Evolutionary conservation across 1,284 basidiomycete species (phyloP).

Genomic region (Marasmius oreades): DNA sequence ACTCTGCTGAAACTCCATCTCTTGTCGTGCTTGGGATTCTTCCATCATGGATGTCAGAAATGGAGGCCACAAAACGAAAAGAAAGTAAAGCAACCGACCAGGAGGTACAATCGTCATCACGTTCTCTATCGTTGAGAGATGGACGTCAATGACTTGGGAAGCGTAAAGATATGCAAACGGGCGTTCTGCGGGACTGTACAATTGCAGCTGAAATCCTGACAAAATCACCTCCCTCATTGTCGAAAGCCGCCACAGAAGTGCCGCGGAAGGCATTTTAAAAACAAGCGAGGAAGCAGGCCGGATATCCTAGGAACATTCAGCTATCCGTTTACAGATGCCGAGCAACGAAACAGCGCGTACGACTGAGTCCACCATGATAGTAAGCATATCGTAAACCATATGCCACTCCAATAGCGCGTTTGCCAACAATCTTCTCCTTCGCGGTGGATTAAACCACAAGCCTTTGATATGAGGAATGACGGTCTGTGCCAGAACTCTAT

Average conservation of each 20-base stretch:
- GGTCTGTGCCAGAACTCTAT: conserved; percentile 38
- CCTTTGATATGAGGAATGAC: conserved; percentile 54
- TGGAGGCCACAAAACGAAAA: neutral
- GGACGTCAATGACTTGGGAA: conserved; percentile 48
- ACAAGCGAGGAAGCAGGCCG: neutral
- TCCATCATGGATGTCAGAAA: neutral
- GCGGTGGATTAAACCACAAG: conserved; percentile 64
- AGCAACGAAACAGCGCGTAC: conserved; percentile 27
- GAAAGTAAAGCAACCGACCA: conserved; percentile 27
- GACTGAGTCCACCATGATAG: conserved; percentile 33
- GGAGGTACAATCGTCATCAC: conserved; percentile 36
- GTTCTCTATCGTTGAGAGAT: conserved; percentile 50
- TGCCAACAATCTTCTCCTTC: conserved; percentile 61
- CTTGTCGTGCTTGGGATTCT: conserved; percentile 43
- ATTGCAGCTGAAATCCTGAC: conserved; percentile 73
- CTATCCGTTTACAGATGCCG: neutral
- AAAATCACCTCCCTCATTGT: conserved; percentile 66
- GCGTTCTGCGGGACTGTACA: conserved; percentile 66
- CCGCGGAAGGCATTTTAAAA: conserved; percentile 37
- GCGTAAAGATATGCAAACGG: conserved; percentile 76
- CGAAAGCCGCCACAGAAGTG: conserved; percentile 56
- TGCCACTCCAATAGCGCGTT: conserved; percentile 66
- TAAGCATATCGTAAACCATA: conserved; percentile 44
- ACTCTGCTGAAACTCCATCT: conserved; percentile 45
- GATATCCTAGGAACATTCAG: conserved; percentile 6